A percentile compares a stretch with the other conserved stretches of the same genome.
Conservation (phyloP, 108 stramenopile species). For the Discostella stelligeroides region DNA sequence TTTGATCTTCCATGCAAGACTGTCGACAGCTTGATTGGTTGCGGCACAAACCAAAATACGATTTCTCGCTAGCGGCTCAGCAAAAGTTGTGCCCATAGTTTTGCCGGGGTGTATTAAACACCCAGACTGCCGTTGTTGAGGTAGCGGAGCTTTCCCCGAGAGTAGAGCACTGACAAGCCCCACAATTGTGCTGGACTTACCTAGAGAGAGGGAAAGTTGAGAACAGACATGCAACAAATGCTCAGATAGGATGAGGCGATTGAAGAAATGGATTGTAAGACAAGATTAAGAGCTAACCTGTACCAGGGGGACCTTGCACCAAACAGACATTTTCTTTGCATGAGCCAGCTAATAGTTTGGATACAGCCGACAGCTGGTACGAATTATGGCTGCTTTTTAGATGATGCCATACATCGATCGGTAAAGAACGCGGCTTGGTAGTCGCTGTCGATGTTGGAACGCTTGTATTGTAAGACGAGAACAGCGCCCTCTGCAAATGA, state of each 20-base stretch:
- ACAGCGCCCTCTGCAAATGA: conserved; percentile 44
- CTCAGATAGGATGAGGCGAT: too few relatives aligned
- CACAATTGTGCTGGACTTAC: conserved; percentile 73
- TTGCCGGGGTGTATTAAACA: conserved; percentile 46
- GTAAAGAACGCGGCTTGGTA: conserved; percentile 18
- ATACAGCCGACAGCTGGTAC: conserved; percentile 25
- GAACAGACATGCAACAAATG: too few relatives aligned
- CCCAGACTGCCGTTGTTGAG: conserved; percentile 31
- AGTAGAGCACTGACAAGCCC: conserved; percentile 73
- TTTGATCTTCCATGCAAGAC: conserved; percentile 71
- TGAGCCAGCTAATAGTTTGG: conserved; percentile 15
- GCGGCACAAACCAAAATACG: conserved; percentile 70
- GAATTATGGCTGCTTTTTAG: conserved; percentile 25
- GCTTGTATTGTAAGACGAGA: conserved; percentile 13
- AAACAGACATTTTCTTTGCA: conserved; percentile 36
- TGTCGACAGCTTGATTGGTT: conserved; percentile 79
- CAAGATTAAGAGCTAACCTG: too few relatives aligned
- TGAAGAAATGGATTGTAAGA: too few relatives aligned
- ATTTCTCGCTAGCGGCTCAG: conserved; percentile 24
- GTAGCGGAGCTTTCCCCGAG: conserved; percentile 46
- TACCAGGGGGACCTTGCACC: conserved; percentile 61
- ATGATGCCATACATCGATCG: conserved; percentile 14
- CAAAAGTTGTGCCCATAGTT: conserved; percentile 28
- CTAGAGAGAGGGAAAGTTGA: too few relatives aligned
- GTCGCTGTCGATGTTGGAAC: conserved; percentile 12